Percentiles rank a stretch among this genome's conserved stretches.
These are phyloP conservation scores for Pterocarpus santalinus DNA, from an alignment of 306 rosid genomes.

Conservation along the genomic window DNA sequence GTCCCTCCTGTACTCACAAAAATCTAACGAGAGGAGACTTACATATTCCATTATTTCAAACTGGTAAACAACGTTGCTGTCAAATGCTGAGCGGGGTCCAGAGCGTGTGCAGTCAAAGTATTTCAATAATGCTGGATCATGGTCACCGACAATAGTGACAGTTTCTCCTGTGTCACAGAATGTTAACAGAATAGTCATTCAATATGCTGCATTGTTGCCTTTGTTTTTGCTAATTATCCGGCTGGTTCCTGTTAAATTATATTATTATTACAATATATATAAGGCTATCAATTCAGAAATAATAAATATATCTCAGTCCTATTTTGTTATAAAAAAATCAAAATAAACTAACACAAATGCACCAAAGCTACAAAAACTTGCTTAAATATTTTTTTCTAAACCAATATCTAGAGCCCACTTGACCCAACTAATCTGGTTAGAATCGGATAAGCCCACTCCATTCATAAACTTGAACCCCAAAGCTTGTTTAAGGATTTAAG, in stretches of 20 bases:
- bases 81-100: slow-evolving; percentile 65
- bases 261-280: background rate
- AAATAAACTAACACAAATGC: slow-evolving; percentile 17
- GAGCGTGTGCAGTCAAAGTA: slow-evolving; percentile 81
- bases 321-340: background rate
- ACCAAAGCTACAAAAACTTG: slow-evolving; percentile 21
- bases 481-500: background rate
- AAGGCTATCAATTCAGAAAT: background rate
- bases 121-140: slow-evolving; percentile 75
- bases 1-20: background rate
- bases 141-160: slow-evolving; percentile 89
- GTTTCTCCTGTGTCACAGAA: slow-evolving; percentile 74
- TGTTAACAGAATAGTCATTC: slow-evolving; percentile 13
- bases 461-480: too few relatives aligned
- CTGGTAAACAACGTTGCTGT: slow-evolving; percentile 70
- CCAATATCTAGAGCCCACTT: background rate
- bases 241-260: background rate
- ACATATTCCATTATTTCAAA: slow-evolving; percentile 99
- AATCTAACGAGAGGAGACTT: slow-evolving; percentile 49
- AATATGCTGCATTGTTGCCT: background rate
- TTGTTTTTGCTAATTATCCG: slow-evolving; percentile 5
- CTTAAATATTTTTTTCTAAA: background rate
- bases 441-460: too few relatives aligned
- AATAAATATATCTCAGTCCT: slow-evolving; percentile 15
- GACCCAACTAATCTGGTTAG: too few relatives aligned